Evolutionary conservation across 2,329 filamentous ascomycete genomes (phyloP).

Genomic region (Gremmenia infestans): DNA sequence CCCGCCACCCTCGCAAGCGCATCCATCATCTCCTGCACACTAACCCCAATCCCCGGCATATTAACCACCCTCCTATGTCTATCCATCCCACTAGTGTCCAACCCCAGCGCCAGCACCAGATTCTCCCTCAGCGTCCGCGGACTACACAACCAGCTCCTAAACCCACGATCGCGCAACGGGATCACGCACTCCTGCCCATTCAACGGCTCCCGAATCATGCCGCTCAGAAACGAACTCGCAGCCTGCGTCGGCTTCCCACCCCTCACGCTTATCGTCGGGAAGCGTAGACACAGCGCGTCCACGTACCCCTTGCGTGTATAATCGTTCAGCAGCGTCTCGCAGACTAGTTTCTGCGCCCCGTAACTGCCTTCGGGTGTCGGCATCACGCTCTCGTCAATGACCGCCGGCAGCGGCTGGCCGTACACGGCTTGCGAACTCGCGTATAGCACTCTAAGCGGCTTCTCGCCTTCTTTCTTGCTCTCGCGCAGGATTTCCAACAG

Average conservation of each 20-base stretch:
- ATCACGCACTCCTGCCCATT: conserved; percentile 50
- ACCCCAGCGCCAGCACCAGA: conserved; percentile 41
- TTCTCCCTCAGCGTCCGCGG: conserved; percentile 50
- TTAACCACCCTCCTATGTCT: conserved; percentile 49
- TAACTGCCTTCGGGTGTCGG: conserved; percentile 55
- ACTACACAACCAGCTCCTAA: conserved; percentile 50
- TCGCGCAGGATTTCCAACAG: conserved; percentile 49
- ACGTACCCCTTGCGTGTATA: conserved; percentile 52
- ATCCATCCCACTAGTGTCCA: conserved; percentile 39
- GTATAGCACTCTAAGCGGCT: conserved; percentile 46
- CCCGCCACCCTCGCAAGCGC: conserved; percentile 52
- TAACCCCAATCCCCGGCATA: conserved; percentile 52
- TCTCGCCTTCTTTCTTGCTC: neutral
- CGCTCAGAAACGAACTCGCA: conserved; percentile 55
- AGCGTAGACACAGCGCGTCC: conserved; percentile 50
- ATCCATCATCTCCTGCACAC: conserved; percentile 56
- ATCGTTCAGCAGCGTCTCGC: conserved; percentile 54
- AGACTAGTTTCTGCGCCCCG: conserved; percentile 57
- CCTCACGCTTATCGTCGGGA: conserved; percentile 57
- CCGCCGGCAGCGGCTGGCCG: conserved; percentile 45
- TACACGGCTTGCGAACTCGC: conserved; percentile 57
- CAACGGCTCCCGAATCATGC: conserved; percentile 57
- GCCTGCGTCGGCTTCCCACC: conserved; percentile 56
- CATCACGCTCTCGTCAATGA: conserved; percentile 41
- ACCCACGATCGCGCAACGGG: conserved; percentile 45